Evolutionary conservation across 495 filamentous ascomycete genomes (phyloP), one percentile per base, ranked within the genome.

Genomic region (Lepidopterella palustris): DNA sequence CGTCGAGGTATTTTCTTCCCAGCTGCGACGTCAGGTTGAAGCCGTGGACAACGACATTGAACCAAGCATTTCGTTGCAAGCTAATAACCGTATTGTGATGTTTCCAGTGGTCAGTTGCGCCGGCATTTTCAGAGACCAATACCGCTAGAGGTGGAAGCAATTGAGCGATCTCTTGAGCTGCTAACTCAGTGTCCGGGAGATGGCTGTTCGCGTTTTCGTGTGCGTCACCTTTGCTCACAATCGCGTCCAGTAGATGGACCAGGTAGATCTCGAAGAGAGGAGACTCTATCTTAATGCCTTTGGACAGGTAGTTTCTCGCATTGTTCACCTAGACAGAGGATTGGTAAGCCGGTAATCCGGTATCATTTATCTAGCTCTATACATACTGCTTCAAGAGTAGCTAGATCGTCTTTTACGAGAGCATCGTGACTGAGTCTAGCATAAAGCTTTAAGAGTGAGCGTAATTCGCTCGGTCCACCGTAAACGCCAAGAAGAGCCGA

Each of bases 1-100:
- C 89, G 45, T 84, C 82, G 21, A 79, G 65, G 65, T 89, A 81
- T 63, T 80, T 80, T 59, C 83, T 84, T 31, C 84, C 85, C 58
- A 86, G 79, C 21, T 79, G 78, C 0, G 89, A 89, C 18, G 78
- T 80, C 15, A 85, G 77, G n/a, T 80, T 84, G 68, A 97, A 96
- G 29, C 91, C 92, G 71, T 97, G 92, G 6, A 97, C 85, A 27
- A 89, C 87, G 53, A 97, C 87, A 69, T 98, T 98, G 72, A 96
- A 96, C 93, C 93, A 98, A 13, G 89, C 89, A 77, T 97, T 90
- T 32, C 92, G 86, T 61, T 93, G 83, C 48, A 95, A 75, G 20
- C 82, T 79, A 48, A 70, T 62, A 23, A 72, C 52, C 3, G 51
- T 67, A 35, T 89, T 84, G 61, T 87, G 82, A 18, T 77, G 71